Base-by-base conservation (phyloP, 306 rosid genomes). In the Luffa aegyptiaca region DNA sequence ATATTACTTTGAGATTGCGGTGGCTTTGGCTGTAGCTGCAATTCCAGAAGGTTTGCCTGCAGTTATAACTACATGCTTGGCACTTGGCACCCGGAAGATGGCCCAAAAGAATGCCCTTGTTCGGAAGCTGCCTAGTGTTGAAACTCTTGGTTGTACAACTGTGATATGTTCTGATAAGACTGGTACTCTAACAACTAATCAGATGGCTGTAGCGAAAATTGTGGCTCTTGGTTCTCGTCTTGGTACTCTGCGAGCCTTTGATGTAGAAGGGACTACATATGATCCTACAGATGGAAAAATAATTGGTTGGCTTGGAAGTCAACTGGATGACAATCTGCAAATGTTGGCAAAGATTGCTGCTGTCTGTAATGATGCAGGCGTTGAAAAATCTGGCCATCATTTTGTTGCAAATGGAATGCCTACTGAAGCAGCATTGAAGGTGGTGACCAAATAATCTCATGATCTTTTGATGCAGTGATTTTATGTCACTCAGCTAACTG, bases 21-120 rank as follows among this genome's bases (percentile, higher is more conserved):
- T 87, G 81, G 90, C 90, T 5, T 80, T 87, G 86, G 90, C 90
- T 53, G 90, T 87, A 66, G 90, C 90, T n/a, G 90, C 90, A 49
- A 87, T 87, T 79, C 90, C 90, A 2, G 90, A 87, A 80, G 90
- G 90, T 75, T 56, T 87, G 80, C 90, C 90, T 2, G 90, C 90
- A 3, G 90, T 87, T 52, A 87, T 87, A 65, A 87, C 90, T 0
- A 87, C 88, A 5, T 87, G 88, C 83, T 85, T 87, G 82, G 90
- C 86, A 2, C 88, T 87, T 83, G 90, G 88, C 44, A 87, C 90
- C 3, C 83, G 90, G 39, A 87, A 87, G 76, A 87, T 87, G 88
- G 90, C 90, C 51, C 88, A 87, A 81, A 87, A 87, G 81, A 87
- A 87, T 82, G 90, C 90, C 7, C 82, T 94, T 72, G 94, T 90